Percentiles rank a stretch among this genome's conserved stretches.
These are phyloP conservation scores for Drosera spatulata DNA, from an alignment of 179 eudicot species.

Conservation along the genomic window DNA sequence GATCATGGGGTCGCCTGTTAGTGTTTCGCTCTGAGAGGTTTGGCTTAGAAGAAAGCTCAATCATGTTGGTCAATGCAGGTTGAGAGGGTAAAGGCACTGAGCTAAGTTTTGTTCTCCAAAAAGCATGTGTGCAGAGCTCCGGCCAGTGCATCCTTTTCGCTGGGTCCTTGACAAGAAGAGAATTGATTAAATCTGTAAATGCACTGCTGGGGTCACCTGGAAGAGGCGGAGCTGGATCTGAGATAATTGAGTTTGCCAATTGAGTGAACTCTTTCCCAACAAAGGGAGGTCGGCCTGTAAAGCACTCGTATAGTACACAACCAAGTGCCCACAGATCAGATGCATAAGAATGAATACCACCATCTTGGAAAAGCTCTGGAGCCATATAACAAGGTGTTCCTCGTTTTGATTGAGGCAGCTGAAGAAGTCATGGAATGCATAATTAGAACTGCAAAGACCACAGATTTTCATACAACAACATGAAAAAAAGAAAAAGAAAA, in stretches of 20 bases:
- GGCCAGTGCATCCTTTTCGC: slow-evolving; percentile 89
- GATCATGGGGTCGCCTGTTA: slow-evolving; percentile 37
- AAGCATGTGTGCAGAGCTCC: slow-evolving; percentile 79
- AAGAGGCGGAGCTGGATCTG: slow-evolving; percentile 83
- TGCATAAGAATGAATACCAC: slow-evolving; percentile 96
- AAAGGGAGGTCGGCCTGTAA: slow-evolving; percentile 88
- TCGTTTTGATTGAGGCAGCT: slow-evolving; percentile 90
- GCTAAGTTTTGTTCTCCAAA: slow-evolving; percentile 55
- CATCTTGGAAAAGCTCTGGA: slow-evolving; percentile 96
- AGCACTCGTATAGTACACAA: slow-evolving; percentile 91
- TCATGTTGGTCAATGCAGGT: slow-evolving; percentile 71
- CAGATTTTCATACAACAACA: not conserved
- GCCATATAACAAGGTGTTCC: slow-evolving; percentile 99
- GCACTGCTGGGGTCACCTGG: slow-evolving; percentile 73
- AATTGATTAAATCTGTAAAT: slow-evolving; percentile 72
- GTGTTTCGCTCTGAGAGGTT: slow-evolving; percentile 62
- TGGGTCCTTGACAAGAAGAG: slow-evolving; percentile 88
- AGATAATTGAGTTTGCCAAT: slow-evolving; percentile 71
- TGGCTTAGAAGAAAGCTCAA: slow-evolving; percentile 45
- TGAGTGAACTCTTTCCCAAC: slow-evolving; percentile 70
- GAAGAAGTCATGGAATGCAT: slow-evolving; percentile 12
- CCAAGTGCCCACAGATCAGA: slow-evolving; percentile 99
- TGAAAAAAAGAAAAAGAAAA: not conserved
- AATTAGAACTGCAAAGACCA: slow-evolving; percentile 2
- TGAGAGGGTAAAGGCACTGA: slow-evolving; percentile 61